These are phyloP conservation scores for Saksenaea oblongispora DNA, from an alignment of 371 early-diverging fungal genomes.

Conservation along the genomic window DNA sequence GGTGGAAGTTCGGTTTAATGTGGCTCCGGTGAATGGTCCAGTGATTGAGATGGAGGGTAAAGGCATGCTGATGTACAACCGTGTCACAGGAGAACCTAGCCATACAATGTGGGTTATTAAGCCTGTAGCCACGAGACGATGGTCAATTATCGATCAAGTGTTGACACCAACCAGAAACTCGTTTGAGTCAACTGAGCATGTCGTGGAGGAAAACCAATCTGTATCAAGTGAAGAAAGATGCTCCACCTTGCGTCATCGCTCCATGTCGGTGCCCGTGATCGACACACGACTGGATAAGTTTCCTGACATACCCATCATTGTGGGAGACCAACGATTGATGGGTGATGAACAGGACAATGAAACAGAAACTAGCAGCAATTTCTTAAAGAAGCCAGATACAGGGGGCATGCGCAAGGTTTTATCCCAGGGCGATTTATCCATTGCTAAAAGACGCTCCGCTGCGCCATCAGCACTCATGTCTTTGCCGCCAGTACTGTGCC, in stretches of 20 bases:
- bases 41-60: slow-evolving; percentile 83
- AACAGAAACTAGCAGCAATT: not conserved
- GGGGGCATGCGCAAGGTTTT: not conserved
- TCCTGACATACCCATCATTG: not conserved
- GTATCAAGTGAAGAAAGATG: not conserved
- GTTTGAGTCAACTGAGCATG: not conserved
- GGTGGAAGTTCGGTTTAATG: slow-evolving; percentile 75
- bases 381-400: not conserved
- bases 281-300: not conserved
- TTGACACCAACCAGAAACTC: slow-evolving; percentile 7
- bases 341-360: slow-evolving; percentile 19
- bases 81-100: slow-evolving; percentile 64
- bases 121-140: slow-evolving; percentile 38
- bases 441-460: not conserved
- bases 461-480: slow-evolving; percentile 14
- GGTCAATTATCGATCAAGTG: slow-evolving; percentile 15
- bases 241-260: slow-evolving; percentile 16
- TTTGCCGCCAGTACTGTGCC: slow-evolving; percentile 64
- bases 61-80: slow-evolving; percentile 88
- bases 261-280: slow-evolving; percentile 24
- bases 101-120: slow-evolving; percentile 88
- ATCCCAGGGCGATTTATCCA: not conserved
- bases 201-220: slow-evolving; percentile 1
- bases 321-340: not conserved
- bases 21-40: slow-evolving; percentile 45